Base-by-base conservation (phyloP, 257 asterid genomes). In the Paraleonurus japonicus region DNA sequence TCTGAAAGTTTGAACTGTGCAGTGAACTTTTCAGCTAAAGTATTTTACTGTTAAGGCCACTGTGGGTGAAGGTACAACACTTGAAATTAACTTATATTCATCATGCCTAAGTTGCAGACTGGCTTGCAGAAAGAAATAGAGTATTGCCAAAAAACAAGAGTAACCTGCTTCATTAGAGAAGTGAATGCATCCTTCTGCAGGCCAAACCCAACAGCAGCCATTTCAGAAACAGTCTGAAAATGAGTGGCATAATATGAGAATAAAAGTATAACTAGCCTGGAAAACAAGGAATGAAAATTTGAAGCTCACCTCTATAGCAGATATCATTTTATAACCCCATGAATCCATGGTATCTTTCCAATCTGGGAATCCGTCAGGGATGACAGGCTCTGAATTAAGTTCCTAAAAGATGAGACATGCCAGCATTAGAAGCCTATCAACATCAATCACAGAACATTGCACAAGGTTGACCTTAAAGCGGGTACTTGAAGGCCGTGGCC, bases 201-300 rank as follows among this genome's bases (percentile, higher is more conserved):
- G 69, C 96, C 99, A 87, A 94, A 94, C 30, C 99, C 99, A 67
- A 89, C 84, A 5, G 98, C 99, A 24, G 96, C 99, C 98, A 94
- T 89, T 84, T 94, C 98, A 67, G 98, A 96, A 81, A 92, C 98
- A 60, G 72, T 91, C 99, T 95, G 78, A 70, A 59, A 77, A 74
- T 76, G 35, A 72, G 69, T 11, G 37, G 59, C 73, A 74, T 39
- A 54, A 59, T 30, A 28, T 65, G 62, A 50, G 70, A 53, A 73
- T 24, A 73, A 71, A 43, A 53, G 24, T 19, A 59, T 13, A 47
- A 72, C 26, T 71, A 64, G 45, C 57, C 55, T 33, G 67, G 24
- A 32, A 68, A 63, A 64, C 17, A 61, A 24, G 68, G 60, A 65
- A 4, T 13, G 75, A 23, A 66, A 73, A 57, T 33, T 39, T 65